Evolutionary conservation across 306 rosid species (phyloP).

Genomic region (Sesbania bispinosa): DNA sequence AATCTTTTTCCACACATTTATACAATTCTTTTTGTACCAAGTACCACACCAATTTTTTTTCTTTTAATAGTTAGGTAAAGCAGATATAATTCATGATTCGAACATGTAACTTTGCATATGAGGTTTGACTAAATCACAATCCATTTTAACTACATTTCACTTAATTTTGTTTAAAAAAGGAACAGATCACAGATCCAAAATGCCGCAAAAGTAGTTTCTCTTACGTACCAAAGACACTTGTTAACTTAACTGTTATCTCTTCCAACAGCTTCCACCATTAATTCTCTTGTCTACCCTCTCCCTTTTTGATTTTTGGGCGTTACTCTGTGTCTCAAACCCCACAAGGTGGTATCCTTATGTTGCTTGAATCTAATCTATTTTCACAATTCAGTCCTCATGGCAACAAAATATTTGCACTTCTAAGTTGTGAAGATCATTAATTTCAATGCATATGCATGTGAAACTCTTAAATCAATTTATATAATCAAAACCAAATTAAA

Average conservation of each 20-base stretch:
- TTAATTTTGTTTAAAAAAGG: not conserved
- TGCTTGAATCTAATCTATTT: not conserved
- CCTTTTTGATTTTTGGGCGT: too few relatives aligned
- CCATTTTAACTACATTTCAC: not conserved
- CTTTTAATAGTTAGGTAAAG: too few relatives aligned
- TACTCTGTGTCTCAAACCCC: not conserved
- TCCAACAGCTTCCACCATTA: not conserved
- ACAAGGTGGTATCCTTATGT: conserved; percentile 19
- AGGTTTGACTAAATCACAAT: not conserved
- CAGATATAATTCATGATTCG: not conserved
- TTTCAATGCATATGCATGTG: not conserved
- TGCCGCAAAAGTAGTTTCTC: conserved; percentile 1
- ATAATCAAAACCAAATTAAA: not conserved
- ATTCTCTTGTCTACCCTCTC: not conserved
- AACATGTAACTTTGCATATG: not conserved
- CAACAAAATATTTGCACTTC: not conserved
- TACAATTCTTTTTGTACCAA: too few relatives aligned
- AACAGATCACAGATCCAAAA: conserved; percentile 18
- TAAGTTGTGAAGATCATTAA: not conserved
- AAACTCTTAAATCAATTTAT: not conserved
- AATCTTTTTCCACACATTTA: too few relatives aligned
- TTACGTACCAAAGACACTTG: not conserved
- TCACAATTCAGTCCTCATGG: not conserved
- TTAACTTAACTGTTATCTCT: not conserved
- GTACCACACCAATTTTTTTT: too few relatives aligned